These are phyloP conservation scores for Podila minutissima DNA, from an alignment of 192 early-diverging fungal species.

Conservation along the genomic window DNA sequence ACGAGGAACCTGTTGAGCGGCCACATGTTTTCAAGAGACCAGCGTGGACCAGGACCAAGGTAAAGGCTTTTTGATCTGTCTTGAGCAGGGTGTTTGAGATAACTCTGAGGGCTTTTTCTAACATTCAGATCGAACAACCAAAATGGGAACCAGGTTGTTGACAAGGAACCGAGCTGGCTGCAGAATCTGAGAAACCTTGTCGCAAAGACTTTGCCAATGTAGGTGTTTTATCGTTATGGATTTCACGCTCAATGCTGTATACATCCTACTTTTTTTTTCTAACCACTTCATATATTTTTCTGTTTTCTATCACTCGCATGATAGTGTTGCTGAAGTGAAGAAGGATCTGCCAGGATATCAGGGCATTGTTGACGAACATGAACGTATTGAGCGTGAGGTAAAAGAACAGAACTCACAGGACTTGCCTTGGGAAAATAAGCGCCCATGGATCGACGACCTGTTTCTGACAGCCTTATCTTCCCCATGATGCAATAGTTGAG, in stretches of 20 bases:
- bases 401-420: neutral
- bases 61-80: neutral
- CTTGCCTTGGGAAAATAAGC: neutral
- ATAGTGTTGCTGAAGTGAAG: conserved; percentile 9
- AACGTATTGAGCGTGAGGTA: conserved; percentile 39
- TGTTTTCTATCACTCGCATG: neutral
- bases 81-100: neutral
- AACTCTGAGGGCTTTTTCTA: neutral
- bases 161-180: conserved; percentile 38
- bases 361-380: conserved; percentile 22
- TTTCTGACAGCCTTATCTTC: neutral
- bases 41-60: conserved; percentile 38
- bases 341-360: conserved; percentile 20
- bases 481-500: conserved; percentile 10
- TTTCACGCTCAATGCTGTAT: no score
- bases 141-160: neutral
- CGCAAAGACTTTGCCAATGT: conserved; percentile 35
- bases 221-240: neutral
- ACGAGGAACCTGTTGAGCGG: conserved; percentile 10
- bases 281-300: neutral
- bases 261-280: no score
- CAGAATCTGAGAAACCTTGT: conserved; percentile 37
- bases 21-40: conserved; percentile 2
- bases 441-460: neutral
- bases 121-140: neutral